Base-by-base conservation (phyloP, 305 asterid species). In the Rubia tinctorum region DNA sequence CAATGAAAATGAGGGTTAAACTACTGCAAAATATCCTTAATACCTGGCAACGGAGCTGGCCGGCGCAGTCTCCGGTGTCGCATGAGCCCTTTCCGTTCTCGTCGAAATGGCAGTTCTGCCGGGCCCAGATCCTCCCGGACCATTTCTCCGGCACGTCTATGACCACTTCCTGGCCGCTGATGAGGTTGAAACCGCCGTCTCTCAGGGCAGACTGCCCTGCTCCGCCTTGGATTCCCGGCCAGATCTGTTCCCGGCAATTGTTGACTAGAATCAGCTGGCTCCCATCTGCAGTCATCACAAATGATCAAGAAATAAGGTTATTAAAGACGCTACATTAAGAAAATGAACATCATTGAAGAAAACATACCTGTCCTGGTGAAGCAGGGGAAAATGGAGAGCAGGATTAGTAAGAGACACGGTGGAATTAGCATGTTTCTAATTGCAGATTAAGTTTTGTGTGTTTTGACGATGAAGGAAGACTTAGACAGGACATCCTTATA, bases 61-160 rank as follows among this genome's bases (percentile, higher is more conserved):
- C 90, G 15, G 83, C 55, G 55, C 99, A 94, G 68, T 89, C 97
- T 53, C 97, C 99, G 0, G 97, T 90, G 72, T 79, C 85, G 40
- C 99, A 94, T 0, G 86, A 73, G 47, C 99, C 97, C 42, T 82
- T 82, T 10, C 93, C 92, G 4, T 58, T 66, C 0, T 76, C 42
- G 70, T 84, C 83, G 68, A 94, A 94, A 76, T 66, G 40, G 80
- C 97, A 91, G 65, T 77, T 42, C 74, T 89, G 97, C 30, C 97
- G 80, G 8, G 84, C 97, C 97, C 97, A 94, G 34, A 94, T 62
- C 55, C 97, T 85, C 44, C 99, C 99, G 0, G 98, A 91, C 98
- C 98, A 94, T 68, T 89, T 90, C 13, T 84, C 82, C 0, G 96
- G 97, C 56, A 90, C 85, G 1, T 90, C 88, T 0, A 94, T 63